Base-by-base conservation (phyloP, 1,284 basidiomycete genomes). In the Moesziomyces sp. region DNA sequence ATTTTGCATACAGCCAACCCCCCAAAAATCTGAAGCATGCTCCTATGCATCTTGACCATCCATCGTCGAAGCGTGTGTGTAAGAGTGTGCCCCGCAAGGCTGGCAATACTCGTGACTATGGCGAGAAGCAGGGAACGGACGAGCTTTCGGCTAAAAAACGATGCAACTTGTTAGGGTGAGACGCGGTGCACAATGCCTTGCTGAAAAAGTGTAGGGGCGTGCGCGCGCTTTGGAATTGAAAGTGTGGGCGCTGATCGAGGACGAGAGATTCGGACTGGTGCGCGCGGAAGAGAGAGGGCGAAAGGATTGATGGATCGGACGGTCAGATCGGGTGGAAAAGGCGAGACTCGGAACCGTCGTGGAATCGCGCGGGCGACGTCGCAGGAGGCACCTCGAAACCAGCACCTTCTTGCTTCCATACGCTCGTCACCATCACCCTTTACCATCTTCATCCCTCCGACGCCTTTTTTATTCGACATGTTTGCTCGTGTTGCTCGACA, bases 11-110 rank as follows among this genome's bases (percentile, higher is more conserved):
- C 70, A 67, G 26, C 43, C 43, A 46, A 50, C 47, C 47, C 57
- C 50, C 55, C 63, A 55, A 67, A 73, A 73, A 58, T 53, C 42
- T 38, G 52, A 71, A 61, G 68, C 68, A 71, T 65, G 57, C 30
- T 47, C 54, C 47, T 55, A 58, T 71, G 68, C 62, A 50, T 53
- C 53, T 71, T 65, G 58, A 56, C 55, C 57, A 53, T 50, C 47
- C 23, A 24, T 30, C 26, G 7, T 9, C 8, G 30, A 4, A 11
- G 9, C 13, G 30, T 34, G 9, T 34, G 30, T 30, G 28, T 28
- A 9, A 28, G 30, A 28, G 30, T 13, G 30, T 34, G 30, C 11
- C 13, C 10, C 11, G 28, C 6, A 10, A 34, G 30, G 30, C 30
- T 34, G 30, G 30, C 10, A 10, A 11, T 2, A 9, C 8, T 9